These are phyloP conservation scores for Chaetothyriales sp. DNA, from an alignment of 2,329 filamentous ascomycete species.

Conservation along the genomic window DNA sequence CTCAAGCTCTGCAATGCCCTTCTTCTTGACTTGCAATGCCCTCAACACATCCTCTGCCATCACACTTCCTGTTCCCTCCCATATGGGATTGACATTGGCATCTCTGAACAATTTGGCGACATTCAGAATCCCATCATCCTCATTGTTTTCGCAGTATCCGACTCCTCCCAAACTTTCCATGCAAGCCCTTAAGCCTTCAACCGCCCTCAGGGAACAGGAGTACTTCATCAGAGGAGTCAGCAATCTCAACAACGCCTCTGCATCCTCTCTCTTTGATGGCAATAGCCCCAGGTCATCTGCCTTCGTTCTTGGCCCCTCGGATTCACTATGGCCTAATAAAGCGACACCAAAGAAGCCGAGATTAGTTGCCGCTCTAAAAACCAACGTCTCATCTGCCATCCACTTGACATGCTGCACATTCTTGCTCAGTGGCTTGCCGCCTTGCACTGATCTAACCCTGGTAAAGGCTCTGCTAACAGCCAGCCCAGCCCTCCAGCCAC, in stretches of 20 bases:
- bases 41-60: constrained; percentile 18
- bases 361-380: constrained; percentile 10
- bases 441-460: constrained; percentile 22
- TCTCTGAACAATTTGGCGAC: constrained; percentile 52
- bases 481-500: constrained; percentile 26
- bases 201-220: constrained; percentile 11
- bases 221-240: constrained; percentile 24
- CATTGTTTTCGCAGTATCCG: constrained; percentile 21
- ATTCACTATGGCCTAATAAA: constrained; percentile 18
- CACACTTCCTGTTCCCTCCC: constrained; percentile 58
- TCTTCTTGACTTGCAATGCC: constrained; percentile 1
- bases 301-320: not conserved
- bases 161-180: constrained; percentile 23
- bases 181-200: constrained; percentile 13
- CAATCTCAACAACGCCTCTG: constrained; percentile 19
- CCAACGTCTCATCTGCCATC: constrained; percentile 20
- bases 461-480: constrained; percentile 29
- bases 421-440: constrained; percentile 22
- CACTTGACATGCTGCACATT: constrained; percentile 25
- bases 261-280: constrained; percentile 11
- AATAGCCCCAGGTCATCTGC: constrained; percentile 20
- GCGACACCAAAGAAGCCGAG: constrained; percentile 19
- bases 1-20: not conserved
- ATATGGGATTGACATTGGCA: constrained; percentile 47
- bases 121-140: constrained; percentile 46